These are phyloP conservation scores for Quercus alba DNA, from an alignment of 306 rosid genomes.

Conservation along the genomic window DNA sequence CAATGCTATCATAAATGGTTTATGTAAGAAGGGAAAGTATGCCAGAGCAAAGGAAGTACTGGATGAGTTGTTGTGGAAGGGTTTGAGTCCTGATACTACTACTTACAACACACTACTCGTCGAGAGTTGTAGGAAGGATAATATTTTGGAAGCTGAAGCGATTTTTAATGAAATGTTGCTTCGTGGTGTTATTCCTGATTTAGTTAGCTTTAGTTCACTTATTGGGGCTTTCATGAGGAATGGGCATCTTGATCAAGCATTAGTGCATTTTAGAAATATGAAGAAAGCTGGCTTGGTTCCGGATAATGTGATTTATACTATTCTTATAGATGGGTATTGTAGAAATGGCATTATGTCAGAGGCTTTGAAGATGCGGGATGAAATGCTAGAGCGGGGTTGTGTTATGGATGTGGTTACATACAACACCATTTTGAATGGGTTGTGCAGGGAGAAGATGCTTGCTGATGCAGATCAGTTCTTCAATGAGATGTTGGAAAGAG, in stretches of 20 bases:
- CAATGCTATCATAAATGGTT: slow-evolving; percentile 70
- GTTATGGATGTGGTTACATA: slow-evolving; percentile 73
- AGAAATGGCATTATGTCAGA: slow-evolving; percentile 53
- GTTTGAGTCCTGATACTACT: slow-evolving; percentile 65
- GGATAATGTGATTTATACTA: slow-evolving; percentile 79
- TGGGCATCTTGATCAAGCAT: slow-evolving; percentile 52
- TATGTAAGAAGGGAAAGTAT: slow-evolving; percentile 63
- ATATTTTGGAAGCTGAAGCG: slow-evolving; percentile 60
- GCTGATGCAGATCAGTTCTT: slow-evolving; percentile 66
- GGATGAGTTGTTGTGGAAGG: slow-evolving; percentile 56
- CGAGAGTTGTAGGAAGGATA: slow-evolving; percentile 64
- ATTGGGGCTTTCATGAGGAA: slow-evolving; percentile 64
- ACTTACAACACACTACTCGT: slow-evolving; percentile 65
- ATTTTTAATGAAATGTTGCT: slow-evolving; percentile 57
- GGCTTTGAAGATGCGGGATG: slow-evolving; percentile 70
- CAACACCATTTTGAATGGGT: slow-evolving; percentile 75
- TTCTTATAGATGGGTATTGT: slow-evolving; percentile 83
- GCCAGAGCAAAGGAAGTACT: slow-evolving; percentile 53
- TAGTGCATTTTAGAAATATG: slow-evolving; percentile 59
- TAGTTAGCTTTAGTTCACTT: slow-evolving; percentile 70
- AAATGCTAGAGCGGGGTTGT: slow-evolving; percentile 73
- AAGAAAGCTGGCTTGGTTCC: slow-evolving; percentile 62
- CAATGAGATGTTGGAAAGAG: slow-evolving; percentile 83
- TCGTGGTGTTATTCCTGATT: slow-evolving; percentile 61
- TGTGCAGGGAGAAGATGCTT: slow-evolving; percentile 71